Evolutionary conservation across 2,329 filamentous ascomycete species (phyloP).

Genomic region (Fusarium domesticum): DNA sequence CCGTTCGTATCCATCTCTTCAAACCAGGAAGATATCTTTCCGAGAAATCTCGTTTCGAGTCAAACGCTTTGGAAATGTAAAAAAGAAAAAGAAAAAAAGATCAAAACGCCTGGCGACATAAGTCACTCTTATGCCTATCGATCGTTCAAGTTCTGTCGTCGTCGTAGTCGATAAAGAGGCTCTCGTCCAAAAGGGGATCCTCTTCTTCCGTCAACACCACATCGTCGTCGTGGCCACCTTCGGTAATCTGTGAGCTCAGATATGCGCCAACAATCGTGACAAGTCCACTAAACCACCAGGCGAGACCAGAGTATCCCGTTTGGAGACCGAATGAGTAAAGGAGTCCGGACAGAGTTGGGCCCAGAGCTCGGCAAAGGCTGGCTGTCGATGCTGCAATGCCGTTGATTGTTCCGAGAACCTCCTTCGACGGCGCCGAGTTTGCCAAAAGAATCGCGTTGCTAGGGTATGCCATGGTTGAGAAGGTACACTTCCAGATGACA

Average conservation of each 20-base stretch:
- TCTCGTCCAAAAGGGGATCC: slow-evolving; percentile 34
- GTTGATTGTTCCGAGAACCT: slow-evolving; percentile 87
- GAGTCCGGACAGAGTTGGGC: slow-evolving; percentile 81
- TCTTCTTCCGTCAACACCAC: slow-evolving; percentile 41
- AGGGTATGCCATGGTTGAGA: slow-evolving; percentile 87
- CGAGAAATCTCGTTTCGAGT: slow-evolving; percentile 21
- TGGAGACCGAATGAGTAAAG: slow-evolving; percentile 78
- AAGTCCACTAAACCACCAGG: slow-evolving; percentile 87
- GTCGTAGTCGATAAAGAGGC: slow-evolving; percentile 32
- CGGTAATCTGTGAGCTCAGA: slow-evolving; percentile 72
- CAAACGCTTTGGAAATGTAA: slow-evolving; percentile 13
- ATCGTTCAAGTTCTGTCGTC: slow-evolving; percentile 31
- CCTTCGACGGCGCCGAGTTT: slow-evolving; percentile 79
- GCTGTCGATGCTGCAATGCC: slow-evolving; percentile 89
- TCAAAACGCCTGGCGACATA: slow-evolving; percentile 10
- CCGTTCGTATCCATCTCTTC: slow-evolving; percentile 19
- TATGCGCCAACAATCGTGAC: slow-evolving; percentile 73
- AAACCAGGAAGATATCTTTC: slow-evolving; percentile 22
- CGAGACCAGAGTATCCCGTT: slow-evolving; percentile 78
- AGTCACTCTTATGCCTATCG: not conserved
- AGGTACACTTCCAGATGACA: slow-evolving; percentile 89
- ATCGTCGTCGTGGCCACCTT: slow-evolving; percentile 50
- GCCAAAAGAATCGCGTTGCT: slow-evolving; percentile 85
- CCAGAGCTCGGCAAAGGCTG: slow-evolving; percentile 82
- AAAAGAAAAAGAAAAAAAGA: slow-evolving; percentile 15